Percentiles rank a stretch among this genome's conserved stretches.
Conservation (phyloP, 2,329 filamentous ascomycete species). For the Didymella sp. region DNA sequence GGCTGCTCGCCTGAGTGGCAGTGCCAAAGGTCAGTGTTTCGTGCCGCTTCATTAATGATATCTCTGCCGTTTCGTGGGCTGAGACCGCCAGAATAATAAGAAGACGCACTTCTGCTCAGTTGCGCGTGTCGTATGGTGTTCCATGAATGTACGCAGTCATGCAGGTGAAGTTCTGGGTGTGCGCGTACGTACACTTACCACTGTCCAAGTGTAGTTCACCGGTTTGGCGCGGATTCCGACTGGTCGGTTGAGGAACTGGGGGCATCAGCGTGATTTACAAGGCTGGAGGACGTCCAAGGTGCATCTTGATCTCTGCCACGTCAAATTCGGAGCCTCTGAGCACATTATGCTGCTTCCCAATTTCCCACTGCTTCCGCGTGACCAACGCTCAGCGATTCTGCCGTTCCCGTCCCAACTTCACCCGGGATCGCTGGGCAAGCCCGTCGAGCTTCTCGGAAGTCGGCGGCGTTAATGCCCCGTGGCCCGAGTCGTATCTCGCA, state of each 20-base stretch:
- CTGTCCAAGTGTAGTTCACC: slow-evolving; percentile 18
- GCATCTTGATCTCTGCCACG: slow-evolving; percentile 9
- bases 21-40: slow-evolving; percentile 18
- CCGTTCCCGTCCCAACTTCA: neutral
- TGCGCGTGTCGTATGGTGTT: slow-evolving; percentile 5
- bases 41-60: slow-evolving; percentile 6
- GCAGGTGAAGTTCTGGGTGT: slow-evolving; percentile 13
- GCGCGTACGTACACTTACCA: slow-evolving; percentile 6
- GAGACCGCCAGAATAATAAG: slow-evolving; percentile 6
- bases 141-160: slow-evolving; percentile 11
- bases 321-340: slow-evolving; percentile 3
- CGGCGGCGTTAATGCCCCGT: slow-evolving; percentile 5
- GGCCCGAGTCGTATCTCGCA: slow-evolving; percentile 4
- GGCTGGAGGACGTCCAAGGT: slow-evolving; percentile 16
- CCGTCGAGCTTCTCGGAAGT: neutral
- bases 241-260: neutral
- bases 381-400: neutral
- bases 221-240: slow-evolving; percentile 18
- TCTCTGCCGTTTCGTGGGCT: slow-evolving; percentile 7
- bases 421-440: neutral
- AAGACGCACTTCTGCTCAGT: slow-evolving; percentile 9
- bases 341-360: neutral
- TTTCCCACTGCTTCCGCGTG: neutral
- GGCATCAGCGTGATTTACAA: slow-evolving; percentile 6
- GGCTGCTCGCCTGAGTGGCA: slow-evolving; percentile 26